Evolutionary conservation across 495 filamentous ascomycete genomes (phyloP).

Genomic region (Penicillium crystallinum): DNA sequence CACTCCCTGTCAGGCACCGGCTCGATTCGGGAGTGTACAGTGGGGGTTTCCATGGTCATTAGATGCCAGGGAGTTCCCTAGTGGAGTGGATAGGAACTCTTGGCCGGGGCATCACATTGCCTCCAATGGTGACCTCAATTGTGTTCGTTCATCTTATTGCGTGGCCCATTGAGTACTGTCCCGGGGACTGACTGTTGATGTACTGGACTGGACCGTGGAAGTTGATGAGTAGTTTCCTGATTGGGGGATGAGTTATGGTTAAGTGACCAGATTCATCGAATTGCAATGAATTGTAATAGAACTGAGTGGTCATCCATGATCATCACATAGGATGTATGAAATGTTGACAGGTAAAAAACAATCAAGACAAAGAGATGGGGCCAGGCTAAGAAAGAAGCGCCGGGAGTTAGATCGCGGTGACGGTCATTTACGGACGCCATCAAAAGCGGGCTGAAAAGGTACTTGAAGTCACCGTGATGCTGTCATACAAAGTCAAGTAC

Average conservation of each 20-base stretch:
- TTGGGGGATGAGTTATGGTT: background rate
- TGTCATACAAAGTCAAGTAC: background rate
- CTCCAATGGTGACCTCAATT: slow-evolving; percentile 17
- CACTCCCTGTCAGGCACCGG: background rate
- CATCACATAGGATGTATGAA: background rate
- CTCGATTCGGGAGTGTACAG: slow-evolving; percentile 7
- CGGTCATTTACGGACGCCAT: background rate
- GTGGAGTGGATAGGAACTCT: slow-evolving; percentile 18
- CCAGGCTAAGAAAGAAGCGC: slow-evolving; percentile 20
- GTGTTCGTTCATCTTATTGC: slow-evolving; percentile 10
- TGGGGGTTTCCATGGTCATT: slow-evolving; percentile 11
- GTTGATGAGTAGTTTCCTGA: background rate
- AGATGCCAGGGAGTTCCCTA: slow-evolving; percentile 8
- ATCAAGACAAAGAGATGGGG: slow-evolving; percentile 11
- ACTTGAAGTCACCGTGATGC: background rate
- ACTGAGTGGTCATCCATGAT: too few species aligned
- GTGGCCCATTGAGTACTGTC: background rate
- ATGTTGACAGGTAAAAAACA: background rate
- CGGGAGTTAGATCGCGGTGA: slow-evolving; percentile 13
- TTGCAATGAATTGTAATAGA: background rate
- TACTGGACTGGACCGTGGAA: background rate
- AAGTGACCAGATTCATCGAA: background rate
- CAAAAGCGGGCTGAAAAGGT: background rate
- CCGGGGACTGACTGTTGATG: background rate
- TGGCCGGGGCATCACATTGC: slow-evolving; percentile 10